These are phyloP conservation scores for Nakazawaea populi DNA, from an alignment of 805 yeast genomes.

Conservation along the genomic window DNA sequence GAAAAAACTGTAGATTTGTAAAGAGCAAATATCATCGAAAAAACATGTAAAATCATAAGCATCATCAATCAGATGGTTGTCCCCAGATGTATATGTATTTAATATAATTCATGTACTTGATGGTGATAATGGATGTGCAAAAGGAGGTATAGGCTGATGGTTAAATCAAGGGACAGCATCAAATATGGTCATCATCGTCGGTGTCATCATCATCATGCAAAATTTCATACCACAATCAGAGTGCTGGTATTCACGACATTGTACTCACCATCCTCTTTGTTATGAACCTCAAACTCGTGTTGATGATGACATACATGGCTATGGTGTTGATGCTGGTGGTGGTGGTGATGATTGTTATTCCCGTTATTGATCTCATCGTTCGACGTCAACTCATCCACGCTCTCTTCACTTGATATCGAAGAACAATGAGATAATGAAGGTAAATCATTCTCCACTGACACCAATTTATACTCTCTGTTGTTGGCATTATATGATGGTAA, in stretches of 20 bases:
- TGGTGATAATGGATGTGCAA: no score
- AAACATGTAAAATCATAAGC: not conserved
- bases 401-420: constrained; percentile 22
- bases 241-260: not conserved
- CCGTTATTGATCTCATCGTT: not conserved
- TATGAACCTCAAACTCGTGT: not conserved
- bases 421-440: constrained; percentile 24
- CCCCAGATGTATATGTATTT: not conserved
- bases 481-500: not conserved
- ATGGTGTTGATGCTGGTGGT: not conserved
- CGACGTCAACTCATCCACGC: constrained; percentile 2
- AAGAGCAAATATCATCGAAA: not conserved
- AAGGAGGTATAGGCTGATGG: no score
- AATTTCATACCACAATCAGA: not conserved
- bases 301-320: not conserved
- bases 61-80: not conserved
- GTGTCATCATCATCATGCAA: not conserved
- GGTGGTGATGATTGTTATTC: no score
- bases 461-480: not conserved
- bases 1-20: not conserved
- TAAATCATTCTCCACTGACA: constrained; percentile 15
- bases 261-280: not conserved
- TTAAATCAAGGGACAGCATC: no score
- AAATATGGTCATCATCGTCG: no score
- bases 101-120: no score